Conservation (phyloP, 2,329 filamentous ascomycete genomes). For the Diaporthe sp. region DNA sequence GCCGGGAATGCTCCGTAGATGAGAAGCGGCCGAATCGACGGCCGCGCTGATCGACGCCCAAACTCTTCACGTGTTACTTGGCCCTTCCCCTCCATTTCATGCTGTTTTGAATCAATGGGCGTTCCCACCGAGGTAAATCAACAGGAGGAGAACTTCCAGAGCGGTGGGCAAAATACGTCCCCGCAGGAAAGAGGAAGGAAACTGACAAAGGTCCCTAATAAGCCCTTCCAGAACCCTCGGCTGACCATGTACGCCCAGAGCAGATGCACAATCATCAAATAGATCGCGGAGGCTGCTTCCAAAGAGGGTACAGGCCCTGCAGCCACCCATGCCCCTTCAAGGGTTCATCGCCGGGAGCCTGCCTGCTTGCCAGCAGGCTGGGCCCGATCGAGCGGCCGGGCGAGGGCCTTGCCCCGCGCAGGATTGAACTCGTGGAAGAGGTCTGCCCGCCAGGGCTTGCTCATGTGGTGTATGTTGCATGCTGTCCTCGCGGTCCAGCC, state of each 20-base stretch:
- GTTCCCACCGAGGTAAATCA: background rate
- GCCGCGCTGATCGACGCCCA: constrained; percentile 11
- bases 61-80: background rate
- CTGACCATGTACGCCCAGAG: background rate
- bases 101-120: background rate
- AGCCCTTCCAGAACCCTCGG: constrained; percentile 27
- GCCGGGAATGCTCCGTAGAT: constrained; percentile 1
- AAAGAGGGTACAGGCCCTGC: constrained; percentile 5
- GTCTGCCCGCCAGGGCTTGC: background rate
- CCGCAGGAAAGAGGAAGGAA: background rate
- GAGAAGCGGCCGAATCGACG: constrained; percentile 25
- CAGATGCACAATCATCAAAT: constrained; percentile 26
- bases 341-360: constrained; percentile 25
- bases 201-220: background rate
- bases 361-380: constrained; percentile 16
- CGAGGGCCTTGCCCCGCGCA: constrained; percentile 8
- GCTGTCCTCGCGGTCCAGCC: background rate
- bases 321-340: background rate
- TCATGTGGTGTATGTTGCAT: constrained; percentile 9
- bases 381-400: constrained; percentile 3
- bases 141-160: background rate
- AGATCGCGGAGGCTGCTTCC: constrained; percentile 16
- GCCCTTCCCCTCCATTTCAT: background rate
- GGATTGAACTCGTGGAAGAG: constrained; percentile 17
- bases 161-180: background rate